Evolutionary conservation across 176 grass and related monocot species (phyloP), one percentile per base, ranked within the genome.

Genomic region (Zoysia pacifica): DNA sequence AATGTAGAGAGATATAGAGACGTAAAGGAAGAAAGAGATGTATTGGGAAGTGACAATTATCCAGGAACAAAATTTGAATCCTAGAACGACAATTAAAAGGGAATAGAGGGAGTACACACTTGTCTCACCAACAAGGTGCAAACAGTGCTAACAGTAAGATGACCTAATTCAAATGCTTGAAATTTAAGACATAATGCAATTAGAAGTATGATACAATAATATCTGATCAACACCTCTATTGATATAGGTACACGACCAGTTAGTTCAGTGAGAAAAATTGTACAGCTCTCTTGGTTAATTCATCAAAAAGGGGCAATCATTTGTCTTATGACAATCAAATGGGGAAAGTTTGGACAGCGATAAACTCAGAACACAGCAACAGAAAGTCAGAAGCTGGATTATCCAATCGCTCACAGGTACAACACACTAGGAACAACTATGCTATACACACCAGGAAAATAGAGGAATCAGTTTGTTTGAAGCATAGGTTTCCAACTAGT

Each of bases 51-150:
- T 28, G 28, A 28, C 28, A 28, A 28, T 28, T 28, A 28, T 28
- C 0, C 28, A 0, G 28, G 28, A 28, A 28, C 28, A 28, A 28
- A 28, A 28, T 28, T 28, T 28, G 28, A 28, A 28, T 28, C 28
- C 28, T 28, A 28, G 28, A 28, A 28, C 28, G 28, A 28, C 28
- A 28, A 28, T 28, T 28, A 28, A 28, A 28, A 28, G 28, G 28
- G 28, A 28, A 28, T 28, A 28, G 28, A 28, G 28, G 28, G 28
- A 28, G 28, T 28, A 28, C 28, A 28, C 69, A 72, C 18, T 62
- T 68, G 52, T 74, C 5, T 18, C 67, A 87, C 36, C 67, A 50
- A 39, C 59, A 73, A 36, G n/a, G 37, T 79, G 36, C 13, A 69
- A 36, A 39, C 39, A 37, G 54, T 51, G n/a, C 3, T 48, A 67